These are phyloP conservation scores for Podospora comata DNA, from an alignment of 495 filamentous ascomycete genomes.

Conservation along the genomic window DNA sequence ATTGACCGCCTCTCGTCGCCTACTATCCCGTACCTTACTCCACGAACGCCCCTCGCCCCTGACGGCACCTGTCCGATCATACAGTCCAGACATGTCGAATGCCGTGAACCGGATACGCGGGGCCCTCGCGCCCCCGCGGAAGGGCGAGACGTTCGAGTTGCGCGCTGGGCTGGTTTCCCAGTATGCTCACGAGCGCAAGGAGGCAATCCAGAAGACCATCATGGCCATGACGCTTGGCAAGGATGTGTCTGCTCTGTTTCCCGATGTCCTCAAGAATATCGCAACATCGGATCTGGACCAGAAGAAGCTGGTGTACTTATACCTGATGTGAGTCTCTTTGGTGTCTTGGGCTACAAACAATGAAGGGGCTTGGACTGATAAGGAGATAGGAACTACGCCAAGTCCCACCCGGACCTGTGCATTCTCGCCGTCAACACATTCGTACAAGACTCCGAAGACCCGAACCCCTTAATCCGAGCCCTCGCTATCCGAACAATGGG, in stretches of 20 bases:
- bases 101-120: constrained; percentile 94
- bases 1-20: constrained; percentile 22
- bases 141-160: constrained; percentile 98
- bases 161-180: constrained; percentile 96
- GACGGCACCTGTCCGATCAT: background rate
- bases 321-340: constrained; percentile 74
- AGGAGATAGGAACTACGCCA: constrained; percentile 87
- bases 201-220: constrained; percentile 98
- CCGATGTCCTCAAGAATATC: constrained; percentile 98
- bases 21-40: constrained; percentile 8
- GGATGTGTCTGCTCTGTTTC: constrained; percentile 95
- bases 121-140: constrained; percentile 84
- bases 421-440: constrained; percentile 99
- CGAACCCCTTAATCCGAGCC: constrained; percentile 91
- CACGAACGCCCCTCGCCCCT: constrained; percentile 2
- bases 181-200: constrained; percentile 98
- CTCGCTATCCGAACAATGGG: constrained; percentile 99
- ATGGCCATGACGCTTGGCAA: constrained; percentile 99
- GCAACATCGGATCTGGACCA: constrained; percentile 92
- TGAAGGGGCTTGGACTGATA: constrained; percentile 22
- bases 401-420: constrained; percentile 97
- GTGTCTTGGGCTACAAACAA: background rate
- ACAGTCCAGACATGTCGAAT: constrained; percentile 51
- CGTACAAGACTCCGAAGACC: constrained; percentile 98
- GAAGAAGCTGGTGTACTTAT: constrained; percentile 99